These are phyloP conservation scores for Coriaria nepalensis DNA, from an alignment of 306 rosid genomes.

Conservation along the genomic window DNA sequence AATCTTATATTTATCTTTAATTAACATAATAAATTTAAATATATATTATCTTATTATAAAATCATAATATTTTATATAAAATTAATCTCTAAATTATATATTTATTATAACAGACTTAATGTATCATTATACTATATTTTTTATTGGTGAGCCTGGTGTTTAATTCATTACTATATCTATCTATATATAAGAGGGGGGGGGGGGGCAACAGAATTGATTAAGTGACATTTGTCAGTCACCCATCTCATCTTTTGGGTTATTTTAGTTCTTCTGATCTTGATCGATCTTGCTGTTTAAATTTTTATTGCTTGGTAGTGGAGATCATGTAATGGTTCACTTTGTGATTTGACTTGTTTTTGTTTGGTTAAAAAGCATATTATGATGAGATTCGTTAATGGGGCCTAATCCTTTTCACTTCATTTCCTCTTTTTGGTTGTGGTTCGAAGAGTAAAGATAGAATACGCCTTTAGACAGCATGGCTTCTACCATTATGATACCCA, in stretches of 20 bases:
- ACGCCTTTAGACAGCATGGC: too few relatives aligned
- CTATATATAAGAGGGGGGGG: background rate
- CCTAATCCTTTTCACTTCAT: background rate
- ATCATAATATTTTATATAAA: too few relatives aligned
- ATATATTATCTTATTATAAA: too few relatives aligned
- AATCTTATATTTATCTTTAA: too few relatives aligned
- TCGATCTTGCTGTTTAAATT: background rate
- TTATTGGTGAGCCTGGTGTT: too few relatives aligned
- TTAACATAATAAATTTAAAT: too few relatives aligned
- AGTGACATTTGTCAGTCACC: slow-evolving; percentile 10
- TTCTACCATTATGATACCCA: too few relatives aligned
- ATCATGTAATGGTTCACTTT: slow-evolving; percentile 6
- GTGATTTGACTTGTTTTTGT: slow-evolving; percentile 4
- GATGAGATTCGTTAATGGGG: background rate
- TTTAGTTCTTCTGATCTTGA: background rate
- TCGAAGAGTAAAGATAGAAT: too few relatives aligned
- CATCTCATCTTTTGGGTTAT: slow-evolving; percentile 7
- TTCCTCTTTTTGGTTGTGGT: background rate
- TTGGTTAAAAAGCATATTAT: background rate
- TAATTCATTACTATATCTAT: too few relatives aligned
- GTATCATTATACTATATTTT: too few relatives aligned
- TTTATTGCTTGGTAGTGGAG: background rate
- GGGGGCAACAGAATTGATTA: background rate
- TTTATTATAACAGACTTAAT: too few relatives aligned
- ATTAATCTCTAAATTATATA: too few relatives aligned